Evolutionary conservation across 768 basidiomycete genomes (phyloP).

Genomic region (Amanita molliuscula): DNA sequence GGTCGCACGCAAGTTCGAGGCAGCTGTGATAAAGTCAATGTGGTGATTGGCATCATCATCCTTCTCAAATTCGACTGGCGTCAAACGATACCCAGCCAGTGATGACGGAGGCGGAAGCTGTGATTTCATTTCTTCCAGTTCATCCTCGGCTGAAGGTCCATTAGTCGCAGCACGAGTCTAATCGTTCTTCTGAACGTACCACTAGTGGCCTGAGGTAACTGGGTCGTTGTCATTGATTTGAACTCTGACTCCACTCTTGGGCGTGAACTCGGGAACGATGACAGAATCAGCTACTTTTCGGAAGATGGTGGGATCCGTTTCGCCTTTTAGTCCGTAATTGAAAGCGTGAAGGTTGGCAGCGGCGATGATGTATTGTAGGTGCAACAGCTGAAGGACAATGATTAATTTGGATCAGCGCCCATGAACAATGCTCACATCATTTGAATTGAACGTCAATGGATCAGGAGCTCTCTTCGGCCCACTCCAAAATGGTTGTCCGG

Average conservation of each 20-base stretch:
- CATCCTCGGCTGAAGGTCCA: slow-evolving; percentile 30
- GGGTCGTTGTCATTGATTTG: slow-evolving; percentile 93
- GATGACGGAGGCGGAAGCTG: slow-evolving; percentile 84
- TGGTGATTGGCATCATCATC: slow-evolving; percentile 97
- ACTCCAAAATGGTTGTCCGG: slow-evolving; percentile 97
- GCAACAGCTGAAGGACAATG: slow-evolving; percentile 48
- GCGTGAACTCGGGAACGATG: slow-evolving; percentile 86
- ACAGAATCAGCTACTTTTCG: slow-evolving; percentile 77
- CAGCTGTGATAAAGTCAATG: slow-evolving; percentile 97
- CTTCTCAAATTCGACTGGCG: slow-evolving; percentile 96
- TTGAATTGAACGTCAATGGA: slow-evolving; percentile 75
- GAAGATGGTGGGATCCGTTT: slow-evolving; percentile 69
- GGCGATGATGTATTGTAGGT: slow-evolving; percentile 82
- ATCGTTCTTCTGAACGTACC: slow-evolving; percentile 18
- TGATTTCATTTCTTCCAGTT: slow-evolving; percentile 44
- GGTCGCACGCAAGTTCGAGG: slow-evolving; percentile 90
- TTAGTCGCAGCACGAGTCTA: slow-evolving; percentile 8
- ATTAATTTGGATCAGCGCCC: slow-evolving; percentile 5
- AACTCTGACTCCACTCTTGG: slow-evolving; percentile 84
- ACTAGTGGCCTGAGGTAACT: slow-evolving; percentile 43
- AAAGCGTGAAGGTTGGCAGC: slow-evolving; percentile 95
- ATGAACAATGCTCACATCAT: slow-evolving; percentile 52
- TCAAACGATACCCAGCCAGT: slow-evolving; percentile 91
- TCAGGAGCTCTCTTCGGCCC: slow-evolving; percentile 97
- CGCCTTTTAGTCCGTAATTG: slow-evolving; percentile 95